These are phyloP conservation scores for Melaleuca alternifolia DNA, from an alignment of 345 rosid species.

Conservation along the genomic window DNA sequence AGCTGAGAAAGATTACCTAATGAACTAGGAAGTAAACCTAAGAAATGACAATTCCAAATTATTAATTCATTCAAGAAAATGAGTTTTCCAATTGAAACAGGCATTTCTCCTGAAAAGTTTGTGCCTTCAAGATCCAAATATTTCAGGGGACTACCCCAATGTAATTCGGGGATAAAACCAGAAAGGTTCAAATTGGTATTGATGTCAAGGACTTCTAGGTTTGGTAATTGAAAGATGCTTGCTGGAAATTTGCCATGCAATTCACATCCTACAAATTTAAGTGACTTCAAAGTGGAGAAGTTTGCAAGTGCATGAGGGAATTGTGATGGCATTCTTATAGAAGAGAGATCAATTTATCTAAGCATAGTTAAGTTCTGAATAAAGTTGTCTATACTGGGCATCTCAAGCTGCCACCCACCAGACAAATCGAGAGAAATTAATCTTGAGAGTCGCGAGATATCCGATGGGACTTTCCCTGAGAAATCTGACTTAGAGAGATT, in stretches of 20 bases:
- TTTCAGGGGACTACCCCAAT: neutral
- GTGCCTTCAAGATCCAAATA: rapidly evolving
- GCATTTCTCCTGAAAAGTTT: neutral
- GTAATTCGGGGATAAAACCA: neutral
- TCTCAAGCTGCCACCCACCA: neutral
- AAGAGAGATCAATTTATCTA: neutral
- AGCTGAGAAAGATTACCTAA: neutral
- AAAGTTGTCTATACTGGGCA: neutral
- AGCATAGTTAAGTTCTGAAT: neutral
- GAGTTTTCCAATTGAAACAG: neutral
- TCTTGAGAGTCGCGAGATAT: neutral
- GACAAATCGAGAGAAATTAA: neutral
- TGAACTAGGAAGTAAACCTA: neutral
- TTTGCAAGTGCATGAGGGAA: neutral
- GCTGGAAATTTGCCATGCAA: neutral
- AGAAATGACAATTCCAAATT: rapidly evolving
- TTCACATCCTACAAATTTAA: rapidly evolving
- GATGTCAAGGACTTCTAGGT: neutral
- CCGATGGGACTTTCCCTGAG: neutral
- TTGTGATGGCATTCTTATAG: rapidly evolving
- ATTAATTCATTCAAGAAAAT: neutral
- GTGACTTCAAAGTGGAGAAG: neutral
- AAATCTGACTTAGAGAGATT: neutral
- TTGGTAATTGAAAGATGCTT: neutral
- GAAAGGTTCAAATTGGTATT: rapidly evolving